Evolutionary conservation across 2,329 filamentous ascomycete genomes (phyloP), one percentile per base, ranked within the genome.

Genomic region (Colletotrichum liaoningense): DNA sequence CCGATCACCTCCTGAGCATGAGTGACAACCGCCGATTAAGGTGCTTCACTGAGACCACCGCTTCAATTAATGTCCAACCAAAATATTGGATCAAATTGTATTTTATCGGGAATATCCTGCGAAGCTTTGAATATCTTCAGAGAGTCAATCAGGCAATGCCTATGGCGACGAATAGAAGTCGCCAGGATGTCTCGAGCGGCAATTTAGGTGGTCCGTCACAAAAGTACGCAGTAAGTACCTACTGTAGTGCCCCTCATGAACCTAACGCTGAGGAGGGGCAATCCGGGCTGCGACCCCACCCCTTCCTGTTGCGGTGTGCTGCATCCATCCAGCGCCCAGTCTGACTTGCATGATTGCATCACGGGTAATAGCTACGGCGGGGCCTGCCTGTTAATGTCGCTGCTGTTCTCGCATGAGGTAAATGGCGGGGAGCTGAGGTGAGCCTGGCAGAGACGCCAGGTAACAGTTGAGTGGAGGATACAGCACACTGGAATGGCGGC

Each of bases 331-430:
- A 49, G 42, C 42, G 19, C 42, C 42, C 42, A 49, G 42, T 49
- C 71, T 73, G 67, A 71, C 71, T 71, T 71, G 71, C 67, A 71
- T 70, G 60, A 71, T 71, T 73, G 67, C 71, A 73, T 73, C 71
- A 70, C 70, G 70, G 70, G 30, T 67, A 73, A 60, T 73, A 66
- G 64, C 70, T 64, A 60, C 66, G 70, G 70, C 60, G 67, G 67
- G 35, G 59, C 42, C 33, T 16, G 69, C 54, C n/a, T 55, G 62
- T 16, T 63, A 42, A 63, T 42, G 9, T 30, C 28, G 62, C 49
- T 55, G 30, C 22, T 69, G 60, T 49, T 12, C 33, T 62, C 30
- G 42, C 42, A 67, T 42, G 28, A 65, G 46, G 56, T 28, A 28
- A 64, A 46, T 33, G 38, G 57, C 42, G 63, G 68, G 63, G 58